A percentile compares a stretch with the other conserved stretches of the same genome.
phyloP scores from a whole-genome alignment of 1,139 yeast species.

The Sugiyamaella japonica region DNA sequence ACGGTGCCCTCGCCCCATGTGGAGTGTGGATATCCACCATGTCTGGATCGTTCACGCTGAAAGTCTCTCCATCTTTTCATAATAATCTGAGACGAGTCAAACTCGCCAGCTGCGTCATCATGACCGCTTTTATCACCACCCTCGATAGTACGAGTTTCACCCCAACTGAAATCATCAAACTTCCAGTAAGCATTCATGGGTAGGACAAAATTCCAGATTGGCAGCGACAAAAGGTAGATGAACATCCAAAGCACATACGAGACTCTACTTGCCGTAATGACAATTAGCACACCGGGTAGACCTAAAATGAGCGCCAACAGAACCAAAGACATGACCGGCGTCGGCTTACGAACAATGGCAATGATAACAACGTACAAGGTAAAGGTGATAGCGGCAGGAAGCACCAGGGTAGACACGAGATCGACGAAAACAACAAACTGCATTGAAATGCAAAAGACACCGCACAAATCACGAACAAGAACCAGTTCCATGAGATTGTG shows the following conservation, averaged over 20 bases:
- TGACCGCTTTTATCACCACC: constrained; percentile 70
- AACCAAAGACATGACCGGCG: constrained; percentile 77
- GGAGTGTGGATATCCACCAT: constrained; percentile 2
- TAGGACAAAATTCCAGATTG: constrained; percentile 91
- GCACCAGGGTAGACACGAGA: constrained; percentile 82
- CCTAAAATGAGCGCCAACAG: constrained; percentile 84
- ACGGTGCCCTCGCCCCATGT: constrained; percentile 13
- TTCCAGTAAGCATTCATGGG: constrained; percentile 95
- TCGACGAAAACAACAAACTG: constrained; percentile 89
- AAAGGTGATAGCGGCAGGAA: constrained; percentile 89
- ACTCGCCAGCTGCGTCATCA: constrained; percentile 71
- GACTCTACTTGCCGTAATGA: constrained; percentile 80
- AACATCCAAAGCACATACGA: constrained; percentile 81
- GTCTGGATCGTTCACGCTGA: constrained; percentile 56
- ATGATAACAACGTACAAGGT: constrained; percentile 77
- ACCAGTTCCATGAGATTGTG: constrained; percentile 92
- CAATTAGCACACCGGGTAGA: constrained; percentile 81
- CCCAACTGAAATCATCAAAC: constrained; percentile 98
- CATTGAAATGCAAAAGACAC: constrained; percentile 97
- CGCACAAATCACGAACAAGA: constrained; percentile 87
- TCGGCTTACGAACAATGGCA: constrained; percentile 77
- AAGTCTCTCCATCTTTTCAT: constrained; percentile 96
- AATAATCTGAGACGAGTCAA: constrained; percentile 81
- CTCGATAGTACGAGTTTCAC: constrained; percentile 86
- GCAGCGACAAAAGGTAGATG: constrained; percentile 77